Conservation (phyloP, 169 alveolate genomes). For the Toxoplasma gondii region DNA sequence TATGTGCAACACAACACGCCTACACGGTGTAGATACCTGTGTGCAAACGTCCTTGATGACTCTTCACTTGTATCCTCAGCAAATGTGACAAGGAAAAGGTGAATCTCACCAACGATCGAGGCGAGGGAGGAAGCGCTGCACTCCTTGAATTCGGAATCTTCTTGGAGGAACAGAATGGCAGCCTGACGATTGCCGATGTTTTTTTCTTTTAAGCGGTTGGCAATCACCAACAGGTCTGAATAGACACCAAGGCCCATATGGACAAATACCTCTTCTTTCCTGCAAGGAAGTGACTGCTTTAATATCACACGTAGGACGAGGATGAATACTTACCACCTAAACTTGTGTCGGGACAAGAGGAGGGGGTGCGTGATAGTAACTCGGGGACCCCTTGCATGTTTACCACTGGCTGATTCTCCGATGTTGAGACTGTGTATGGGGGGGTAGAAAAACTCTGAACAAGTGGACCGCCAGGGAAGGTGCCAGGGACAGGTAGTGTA, state of each 20-base stretch:
- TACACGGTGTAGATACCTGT: not conserved
- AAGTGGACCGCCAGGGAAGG: too few species aligned
- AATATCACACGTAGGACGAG: not conserved
- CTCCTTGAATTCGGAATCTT: not conserved
- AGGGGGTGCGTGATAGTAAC: not conserved
- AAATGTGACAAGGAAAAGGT: not conserved
- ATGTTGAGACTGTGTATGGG: too few species aligned
- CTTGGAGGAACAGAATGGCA: not conserved
- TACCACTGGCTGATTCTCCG: too few species aligned
- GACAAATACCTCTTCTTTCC: not conserved
- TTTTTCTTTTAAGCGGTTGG: not conserved
- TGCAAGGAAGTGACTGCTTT: not conserved
- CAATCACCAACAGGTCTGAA: conserved; percentile 34
- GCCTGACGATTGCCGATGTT: not conserved
- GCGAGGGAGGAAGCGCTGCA: not conserved
- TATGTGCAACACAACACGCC: too few species aligned
- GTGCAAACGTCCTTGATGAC: not conserved
- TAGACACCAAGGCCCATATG: not conserved
- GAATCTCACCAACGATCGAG: conserved; percentile 3
- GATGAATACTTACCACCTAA: not conserved
- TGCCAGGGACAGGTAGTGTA: too few species aligned
- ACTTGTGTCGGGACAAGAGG: not conserved
- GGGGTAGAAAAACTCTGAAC: too few species aligned
- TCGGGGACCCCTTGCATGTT: too few species aligned
- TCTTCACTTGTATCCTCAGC: not conserved